These are phyloP conservation scores for Pythium volutum DNA, from an alignment of 352 stramenopile genomes.

Conservation along the genomic window DNA sequence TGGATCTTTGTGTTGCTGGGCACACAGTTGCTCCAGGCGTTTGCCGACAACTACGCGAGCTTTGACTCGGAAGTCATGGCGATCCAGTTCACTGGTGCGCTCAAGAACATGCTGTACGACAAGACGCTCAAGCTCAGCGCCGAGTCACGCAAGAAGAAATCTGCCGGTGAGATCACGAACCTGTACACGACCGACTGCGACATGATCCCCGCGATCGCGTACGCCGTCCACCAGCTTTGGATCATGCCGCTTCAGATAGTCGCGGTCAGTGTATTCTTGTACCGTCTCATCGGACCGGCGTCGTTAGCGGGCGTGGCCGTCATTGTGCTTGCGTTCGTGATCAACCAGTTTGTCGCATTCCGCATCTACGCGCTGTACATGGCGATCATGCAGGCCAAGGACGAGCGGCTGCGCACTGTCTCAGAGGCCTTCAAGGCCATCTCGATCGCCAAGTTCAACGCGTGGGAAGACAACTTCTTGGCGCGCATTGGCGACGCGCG, in stretches of 20 bases:
- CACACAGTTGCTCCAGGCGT: constrained; percentile 41
- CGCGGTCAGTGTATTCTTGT: constrained; percentile 37
- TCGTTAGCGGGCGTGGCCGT: constrained; percentile 43
- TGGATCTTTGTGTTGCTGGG: constrained; percentile 42
- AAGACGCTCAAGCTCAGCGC: constrained; percentile 48
- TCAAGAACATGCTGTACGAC: constrained; percentile 51
- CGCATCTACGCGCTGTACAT: constrained; percentile 20
- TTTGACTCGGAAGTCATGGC: constrained; percentile 49
- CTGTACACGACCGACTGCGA: constrained; percentile 55
- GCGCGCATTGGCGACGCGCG: constrained; percentile 43
- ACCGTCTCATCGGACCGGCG: constrained; percentile 30
- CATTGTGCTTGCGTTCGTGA: constrained; percentile 32
- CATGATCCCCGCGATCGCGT: constrained; percentile 33
- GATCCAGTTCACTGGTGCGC: constrained; percentile 41
- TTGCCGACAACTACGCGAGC: constrained; percentile 45
- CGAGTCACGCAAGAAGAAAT: constrained; percentile 35
- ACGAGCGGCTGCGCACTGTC: constrained; percentile 37
- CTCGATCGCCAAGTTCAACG: constrained; percentile 92
- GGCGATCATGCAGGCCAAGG: constrained; percentile 21
- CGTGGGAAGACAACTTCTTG: constrained; percentile 80
- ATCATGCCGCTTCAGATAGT: constrained; percentile 52
- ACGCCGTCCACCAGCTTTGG: constrained; percentile 60
- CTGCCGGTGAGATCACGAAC: constrained; percentile 51
- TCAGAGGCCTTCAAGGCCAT: constrained; percentile 70
- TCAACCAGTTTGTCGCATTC: constrained; percentile 42